Conservation (phyloP, 441 rosid genomes). For the Populus hybrid region DNA sequence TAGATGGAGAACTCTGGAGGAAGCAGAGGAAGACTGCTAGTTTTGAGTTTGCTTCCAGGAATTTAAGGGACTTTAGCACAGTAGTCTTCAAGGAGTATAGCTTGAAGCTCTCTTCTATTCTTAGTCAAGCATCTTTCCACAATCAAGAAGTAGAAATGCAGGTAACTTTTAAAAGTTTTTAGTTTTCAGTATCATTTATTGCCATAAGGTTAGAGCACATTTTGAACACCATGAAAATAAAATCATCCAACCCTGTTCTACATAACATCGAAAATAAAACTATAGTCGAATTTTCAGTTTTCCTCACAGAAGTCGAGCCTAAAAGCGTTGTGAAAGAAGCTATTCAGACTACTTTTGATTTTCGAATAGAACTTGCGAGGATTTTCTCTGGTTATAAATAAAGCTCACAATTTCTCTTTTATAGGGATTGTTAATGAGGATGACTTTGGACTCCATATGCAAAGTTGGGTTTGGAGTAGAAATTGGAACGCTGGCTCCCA, state of each 20-base stretch:
- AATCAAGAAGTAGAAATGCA: constrained; percentile 77
- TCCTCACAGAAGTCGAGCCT: background rate
- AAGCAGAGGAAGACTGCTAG: constrained; percentile 95
- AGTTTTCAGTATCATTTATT: background rate
- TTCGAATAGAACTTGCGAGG: constrained; percentile 11
- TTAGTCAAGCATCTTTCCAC: constrained; percentile 33
- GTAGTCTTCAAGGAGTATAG: constrained; percentile 85
- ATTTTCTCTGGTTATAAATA: constrained; percentile 42
- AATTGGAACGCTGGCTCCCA: constrained; percentile 77
- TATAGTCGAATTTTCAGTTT: background rate
- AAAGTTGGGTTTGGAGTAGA: constrained; percentile 51
- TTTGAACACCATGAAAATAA: background rate
- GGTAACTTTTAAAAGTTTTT: constrained; percentile 29
- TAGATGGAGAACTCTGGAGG: constrained; percentile 90
- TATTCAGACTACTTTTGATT: background rate
- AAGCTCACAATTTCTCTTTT: constrained; percentile 22
- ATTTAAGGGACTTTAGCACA: constrained; percentile 88
- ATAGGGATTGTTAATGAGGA: constrained; percentile 85
- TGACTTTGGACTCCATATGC: constrained; percentile 44
- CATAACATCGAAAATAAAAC: background rate
- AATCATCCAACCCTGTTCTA: background rate
- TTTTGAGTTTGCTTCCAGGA: constrained; percentile 95
- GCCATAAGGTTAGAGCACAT: background rate
- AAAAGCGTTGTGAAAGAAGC: background rate
- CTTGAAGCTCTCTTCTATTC: constrained; percentile 37